Evolutionary conservation across 495 filamentous ascomycete species (phyloP).

Genomic region (Platismatia glauca): DNA sequence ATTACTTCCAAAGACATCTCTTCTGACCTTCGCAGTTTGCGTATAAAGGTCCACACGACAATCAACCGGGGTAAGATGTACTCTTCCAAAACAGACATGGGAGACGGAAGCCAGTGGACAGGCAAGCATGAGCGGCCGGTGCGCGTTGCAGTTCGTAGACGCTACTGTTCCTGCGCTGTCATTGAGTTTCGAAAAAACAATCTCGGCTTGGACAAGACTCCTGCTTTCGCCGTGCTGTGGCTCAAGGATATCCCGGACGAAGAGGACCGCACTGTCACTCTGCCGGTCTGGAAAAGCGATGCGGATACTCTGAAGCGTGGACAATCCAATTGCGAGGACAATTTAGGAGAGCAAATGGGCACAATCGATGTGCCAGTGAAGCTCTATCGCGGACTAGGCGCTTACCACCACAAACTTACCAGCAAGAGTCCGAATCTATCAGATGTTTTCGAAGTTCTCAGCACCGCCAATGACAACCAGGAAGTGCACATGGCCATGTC

Average conservation of each 20-base stretch:
- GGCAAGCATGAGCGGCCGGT: slow-evolving; percentile 33
- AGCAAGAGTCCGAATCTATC: slow-evolving; percentile 41
- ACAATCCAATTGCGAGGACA: slow-evolving; percentile 26
- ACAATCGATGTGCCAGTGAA: slow-evolving; percentile 45
- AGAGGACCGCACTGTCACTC: slow-evolving; percentile 42
- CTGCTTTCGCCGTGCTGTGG: slow-evolving; percentile 58
- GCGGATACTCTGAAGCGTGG: slow-evolving; percentile 39
- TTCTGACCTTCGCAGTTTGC: slow-evolving; percentile 34
- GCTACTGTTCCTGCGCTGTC: slow-evolving; percentile 50
- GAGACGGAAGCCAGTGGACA: slow-evolving; percentile 26
- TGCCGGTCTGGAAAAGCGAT: slow-evolving; percentile 50
- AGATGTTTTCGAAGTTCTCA: slow-evolving; percentile 54
- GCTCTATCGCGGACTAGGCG: slow-evolving; percentile 50
- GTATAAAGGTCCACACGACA: slow-evolving; percentile 49
- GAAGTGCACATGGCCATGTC: slow-evolving; percentile 19
- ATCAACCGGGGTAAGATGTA: slow-evolving; percentile 47
- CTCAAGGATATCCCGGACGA: slow-evolving; percentile 57
- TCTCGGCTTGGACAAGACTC: slow-evolving; percentile 42
- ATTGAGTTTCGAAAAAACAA: slow-evolving; percentile 50
- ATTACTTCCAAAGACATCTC: slow-evolving; percentile 33
- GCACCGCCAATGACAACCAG: slow-evolving; percentile 44
- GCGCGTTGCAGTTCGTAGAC: slow-evolving; percentile 49
- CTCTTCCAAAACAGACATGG: slow-evolving; percentile 28
- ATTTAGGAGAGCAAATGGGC: slow-evolving; percentile 39
- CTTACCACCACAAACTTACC: slow-evolving; percentile 46